Evolutionary conservation across 1,284 basidiomycete species (phyloP), one percentile per base, ranked within the genome.

Genomic region (Ustilago lituana): DNA sequence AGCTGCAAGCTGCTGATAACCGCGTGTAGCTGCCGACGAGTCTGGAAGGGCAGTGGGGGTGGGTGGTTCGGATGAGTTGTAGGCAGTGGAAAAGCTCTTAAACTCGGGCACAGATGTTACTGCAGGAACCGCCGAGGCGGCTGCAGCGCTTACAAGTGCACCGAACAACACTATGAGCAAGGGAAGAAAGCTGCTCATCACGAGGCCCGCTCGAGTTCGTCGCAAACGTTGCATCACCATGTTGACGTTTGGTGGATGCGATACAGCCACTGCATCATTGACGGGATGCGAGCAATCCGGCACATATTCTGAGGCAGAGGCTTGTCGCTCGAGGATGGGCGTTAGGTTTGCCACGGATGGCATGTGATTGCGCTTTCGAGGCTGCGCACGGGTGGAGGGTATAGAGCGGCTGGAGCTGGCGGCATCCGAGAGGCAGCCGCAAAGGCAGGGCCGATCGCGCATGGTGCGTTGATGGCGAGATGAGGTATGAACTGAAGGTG

Each of bases 361-460:
- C 24, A 22, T 36, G 33, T 26, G 40, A 31, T 14, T 38, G 35
- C 32, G 41, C 11, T 15, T 29, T 20, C 19, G 51, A 36, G 33
- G 8, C 11, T 32, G 27, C 37, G 23, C 2, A 14, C 4, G 9
- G 11, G 32, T 14, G 2, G 32, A 36, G 19, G 26, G 20, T 22
- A 36, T 31, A 11, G 38, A 2, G 3, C 55, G 51, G 29, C 62
- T 65, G 5, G 62, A 59, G 52, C 62, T 55, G 38, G 62, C 54
- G 17, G 62, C 56, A 20, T 50, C 38, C n/a, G 44, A 27, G 20
- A 56, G 52, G 39, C 62, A 65, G 44, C 62, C 62, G 20, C 62
- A 65, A 1, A 8, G 38, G 44, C 62, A 65, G 12, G 19, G 33
- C 4, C 27, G 46, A 10, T 65, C 62, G 33, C 43, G 48, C 60